Base-by-base conservation (phyloP, 179 eudicot species). In the Pouteria campechiana region DNA sequence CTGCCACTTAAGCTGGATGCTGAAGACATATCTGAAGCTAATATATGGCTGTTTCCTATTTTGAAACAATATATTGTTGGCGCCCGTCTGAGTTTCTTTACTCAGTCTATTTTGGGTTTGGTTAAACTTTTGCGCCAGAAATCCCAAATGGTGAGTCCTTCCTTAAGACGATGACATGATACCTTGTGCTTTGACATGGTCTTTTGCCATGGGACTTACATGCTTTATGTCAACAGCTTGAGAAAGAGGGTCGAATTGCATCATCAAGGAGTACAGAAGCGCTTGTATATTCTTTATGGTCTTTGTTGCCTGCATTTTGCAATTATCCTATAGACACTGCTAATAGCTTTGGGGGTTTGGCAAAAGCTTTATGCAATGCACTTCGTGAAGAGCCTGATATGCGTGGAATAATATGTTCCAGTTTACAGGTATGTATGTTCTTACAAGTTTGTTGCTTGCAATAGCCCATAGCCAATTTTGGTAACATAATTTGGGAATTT, bases 251-350 rank as follows among this genome's bases (percentile, higher is more conserved):
- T 15, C 65, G 36, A 57, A 42, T 70, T 38, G 60, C 75, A 64
- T 65, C 85, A 7, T 78, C 96, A 18, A 68, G 88, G 61, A 69
- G 57, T 55, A 67, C 69, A 17, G 94, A 83, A 56, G 84, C 92
- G 27, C 64, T 79, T 44, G 69, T 75, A 2, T 79, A 79, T 58
- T 74, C 86, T 46, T 48, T 92, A 46, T 92, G 99, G 99, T 82
- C 96, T 24, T 54, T 92, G 54, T 33, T 92, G 57, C 96, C 96
- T 40, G 75, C 99, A 16, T 92, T 92, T 64, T 92, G 99, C 72
- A 80, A 82, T 63, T 92, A 87, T 53, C 87, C 99, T 6, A 17
- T 58, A 50, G 99, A 87, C 54, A 71, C 83, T 20, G 69, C 78
- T 47, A 75, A 73, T 69, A 73, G 81, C 67, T 92, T 87, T 33